Evolutionary conservation across 179 eudicot genomes (phyloP).

Genomic region (Heliamphora pulchella): DNA sequence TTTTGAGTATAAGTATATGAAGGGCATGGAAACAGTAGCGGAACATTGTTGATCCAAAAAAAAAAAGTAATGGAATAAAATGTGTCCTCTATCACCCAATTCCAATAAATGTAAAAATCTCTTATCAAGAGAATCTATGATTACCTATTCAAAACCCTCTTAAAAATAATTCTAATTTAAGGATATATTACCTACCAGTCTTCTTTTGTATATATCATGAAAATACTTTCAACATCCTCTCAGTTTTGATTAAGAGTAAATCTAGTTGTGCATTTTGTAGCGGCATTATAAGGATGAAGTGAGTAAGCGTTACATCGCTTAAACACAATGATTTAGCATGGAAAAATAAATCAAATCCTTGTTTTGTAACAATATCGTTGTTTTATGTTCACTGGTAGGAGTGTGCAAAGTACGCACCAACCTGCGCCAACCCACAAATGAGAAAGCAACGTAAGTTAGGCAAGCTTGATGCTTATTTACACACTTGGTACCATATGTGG

Average conservation of each 20-base stretch:
- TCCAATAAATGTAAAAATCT: not conserved
- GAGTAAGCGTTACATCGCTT: not conserved
- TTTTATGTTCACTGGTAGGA: too few relatives aligned
- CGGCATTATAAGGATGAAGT: not conserved
- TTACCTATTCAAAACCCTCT: not conserved
- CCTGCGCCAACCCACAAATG: too few relatives aligned
- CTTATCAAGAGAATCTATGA: not conserved
- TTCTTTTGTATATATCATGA: not conserved
- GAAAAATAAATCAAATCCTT: not conserved
- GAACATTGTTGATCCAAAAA: not conserved
- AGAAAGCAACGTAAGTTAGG: too few relatives aligned
- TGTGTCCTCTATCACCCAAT: not conserved
- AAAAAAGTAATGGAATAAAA: not conserved
- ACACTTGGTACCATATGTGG: too few relatives aligned
- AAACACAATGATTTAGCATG: not conserved
- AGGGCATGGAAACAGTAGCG: not conserved
- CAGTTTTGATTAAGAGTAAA: not conserved
- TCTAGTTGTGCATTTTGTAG: not conserved
- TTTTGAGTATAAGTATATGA: not conserved
- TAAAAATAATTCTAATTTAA: not conserved
- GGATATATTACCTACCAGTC: not conserved
- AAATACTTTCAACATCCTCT: not conserved
- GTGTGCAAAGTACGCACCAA: too few relatives aligned
- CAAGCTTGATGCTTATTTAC: too few relatives aligned
- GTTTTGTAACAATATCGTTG: not conserved